Conservation (phyloP, 1,284 basidiomycete species). For the Ganoderma boninense region DNA sequence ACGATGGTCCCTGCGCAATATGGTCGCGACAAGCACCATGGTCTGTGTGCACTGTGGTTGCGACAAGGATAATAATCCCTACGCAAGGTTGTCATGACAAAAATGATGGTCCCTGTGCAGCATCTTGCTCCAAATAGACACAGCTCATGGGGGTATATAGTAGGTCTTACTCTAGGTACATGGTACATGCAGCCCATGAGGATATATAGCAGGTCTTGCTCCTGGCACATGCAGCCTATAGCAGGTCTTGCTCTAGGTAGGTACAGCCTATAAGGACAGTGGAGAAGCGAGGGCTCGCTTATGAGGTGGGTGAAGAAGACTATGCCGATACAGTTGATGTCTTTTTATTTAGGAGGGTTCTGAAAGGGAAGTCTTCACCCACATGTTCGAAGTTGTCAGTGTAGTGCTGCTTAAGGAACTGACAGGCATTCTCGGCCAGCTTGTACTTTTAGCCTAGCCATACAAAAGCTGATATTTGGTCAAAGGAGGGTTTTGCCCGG, state of each 20-base stretch:
- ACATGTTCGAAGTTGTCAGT: background rate
- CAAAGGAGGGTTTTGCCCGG: background rate
- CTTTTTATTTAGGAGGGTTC: background rate
- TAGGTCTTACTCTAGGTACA: too few relatives aligned
- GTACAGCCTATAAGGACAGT: background rate
- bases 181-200: too few relatives aligned
- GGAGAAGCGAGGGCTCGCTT: background rate
- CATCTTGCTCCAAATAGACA: too few relatives aligned
- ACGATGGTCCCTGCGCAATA: too few relatives aligned
- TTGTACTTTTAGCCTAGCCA: background rate
- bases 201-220: too few relatives aligned
- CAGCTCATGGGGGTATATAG: too few relatives aligned
- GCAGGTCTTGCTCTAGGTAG: background rate
- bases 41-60: too few relatives aligned
- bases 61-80: too few relatives aligned
- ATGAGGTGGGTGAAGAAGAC: background rate
- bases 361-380: background rate
- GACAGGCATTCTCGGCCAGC: background rate
- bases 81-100: too few relatives aligned
- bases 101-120: too few relatives aligned
- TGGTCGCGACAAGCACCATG: too few relatives aligned
- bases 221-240: too few relatives aligned
- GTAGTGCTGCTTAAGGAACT: background rate
- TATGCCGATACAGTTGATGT: background rate
- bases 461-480: background rate